Evolutionary conservation across 805 yeast species (phyloP).

Genomic region (Scheffersomyces amazonensis): DNA sequence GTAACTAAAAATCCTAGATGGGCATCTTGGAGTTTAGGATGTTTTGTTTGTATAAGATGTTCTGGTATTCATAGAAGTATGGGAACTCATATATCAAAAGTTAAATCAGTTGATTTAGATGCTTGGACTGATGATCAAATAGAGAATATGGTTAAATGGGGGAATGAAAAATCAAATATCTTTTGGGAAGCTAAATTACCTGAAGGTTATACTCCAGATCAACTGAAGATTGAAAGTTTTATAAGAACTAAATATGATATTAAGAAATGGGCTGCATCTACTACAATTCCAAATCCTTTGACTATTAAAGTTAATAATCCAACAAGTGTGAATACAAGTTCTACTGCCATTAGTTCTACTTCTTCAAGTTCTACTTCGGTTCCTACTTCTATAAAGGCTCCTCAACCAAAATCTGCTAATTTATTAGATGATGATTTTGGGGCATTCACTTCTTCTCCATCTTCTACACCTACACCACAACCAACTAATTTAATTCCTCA

Average conservation of each 20-base stretch:
- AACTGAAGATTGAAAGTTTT: constrained; percentile 80
- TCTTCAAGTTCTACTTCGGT: background rate
- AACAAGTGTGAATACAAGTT: background rate
- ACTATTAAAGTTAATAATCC: constrained; percentile 16
- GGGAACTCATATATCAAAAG: constrained; percentile 94
- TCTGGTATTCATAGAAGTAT: constrained; percentile 93
- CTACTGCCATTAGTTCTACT: background rate
- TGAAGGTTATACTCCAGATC: constrained; percentile 70
- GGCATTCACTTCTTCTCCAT: constrained; percentile 29
- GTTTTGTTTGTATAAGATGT: constrained; percentile 90
- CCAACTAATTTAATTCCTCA: constrained; percentile 4
- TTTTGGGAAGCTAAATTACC: constrained; percentile 87
- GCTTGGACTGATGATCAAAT: constrained; percentile 96
- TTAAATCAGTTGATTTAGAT: constrained; percentile 90
- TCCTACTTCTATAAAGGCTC: background rate
- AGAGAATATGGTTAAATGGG: constrained; percentile 79
- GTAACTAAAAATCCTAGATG: constrained; percentile 88
- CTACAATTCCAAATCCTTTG: constrained; percentile 58
- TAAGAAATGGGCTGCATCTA: constrained; percentile 77
- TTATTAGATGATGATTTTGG: constrained; percentile 43
- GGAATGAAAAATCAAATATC: constrained; percentile 72
- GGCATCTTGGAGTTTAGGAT: constrained; percentile 96
- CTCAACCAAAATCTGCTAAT: constrained; percentile 7
- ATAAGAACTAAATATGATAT: constrained; percentile 89
- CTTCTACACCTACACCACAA: constrained; percentile 14